phyloP scores from a whole-genome alignment of 169 alveolate genomes.

The Cryptosporidium tyzzeri region DNA sequence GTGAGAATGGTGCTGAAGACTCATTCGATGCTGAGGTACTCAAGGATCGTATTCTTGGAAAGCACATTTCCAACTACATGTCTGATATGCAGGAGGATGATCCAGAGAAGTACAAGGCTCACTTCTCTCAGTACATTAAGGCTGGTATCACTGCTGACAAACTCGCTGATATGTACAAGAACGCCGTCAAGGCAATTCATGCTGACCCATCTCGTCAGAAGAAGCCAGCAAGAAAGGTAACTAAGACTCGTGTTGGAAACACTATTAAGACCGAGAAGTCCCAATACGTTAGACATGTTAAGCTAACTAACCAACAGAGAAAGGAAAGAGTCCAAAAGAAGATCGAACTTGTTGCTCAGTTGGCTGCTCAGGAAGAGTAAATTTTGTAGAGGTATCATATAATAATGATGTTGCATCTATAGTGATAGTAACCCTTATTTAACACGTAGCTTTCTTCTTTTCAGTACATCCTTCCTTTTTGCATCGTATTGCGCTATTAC shows the following conservation, averaged over 20 bases:
- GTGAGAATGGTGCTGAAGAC: slow-evolving; percentile 89
- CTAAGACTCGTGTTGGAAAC: slow-evolving; percentile 88
- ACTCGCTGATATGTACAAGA: slow-evolving; percentile 96
- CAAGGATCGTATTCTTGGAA: slow-evolving; percentile 98
- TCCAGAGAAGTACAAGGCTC: slow-evolving; percentile 94
- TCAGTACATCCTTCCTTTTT: background rate
- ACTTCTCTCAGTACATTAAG: slow-evolving; percentile 95
- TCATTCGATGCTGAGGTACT: slow-evolving; percentile 97
- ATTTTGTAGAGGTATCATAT: slow-evolving; percentile 28
- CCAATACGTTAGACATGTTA: slow-evolving; percentile 91
- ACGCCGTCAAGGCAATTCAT: slow-evolving; percentile 96
- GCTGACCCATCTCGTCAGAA: slow-evolving; percentile 90
- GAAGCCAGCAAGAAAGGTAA: slow-evolving; percentile 85
- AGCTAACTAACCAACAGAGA: slow-evolving; percentile 93
- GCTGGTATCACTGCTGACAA: slow-evolving; percentile 93
- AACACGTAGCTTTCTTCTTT: background rate
- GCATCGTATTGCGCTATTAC: background rate
- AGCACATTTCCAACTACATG: slow-evolving; percentile 98
- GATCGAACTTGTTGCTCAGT: slow-evolving; percentile 87
- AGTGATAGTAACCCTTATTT: slow-evolving; percentile 49
- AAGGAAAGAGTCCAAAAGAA: slow-evolving; percentile 93
- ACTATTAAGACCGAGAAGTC: slow-evolving; percentile 89
- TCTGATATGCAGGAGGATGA: slow-evolving; percentile 95
- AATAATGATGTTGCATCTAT: slow-evolving; percentile 50
- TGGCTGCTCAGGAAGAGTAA: slow-evolving; percentile 71